phyloP scores from a whole-genome alignment of 2,329 filamentous ascomycete species.

The Fusarium papillatum region DNA sequence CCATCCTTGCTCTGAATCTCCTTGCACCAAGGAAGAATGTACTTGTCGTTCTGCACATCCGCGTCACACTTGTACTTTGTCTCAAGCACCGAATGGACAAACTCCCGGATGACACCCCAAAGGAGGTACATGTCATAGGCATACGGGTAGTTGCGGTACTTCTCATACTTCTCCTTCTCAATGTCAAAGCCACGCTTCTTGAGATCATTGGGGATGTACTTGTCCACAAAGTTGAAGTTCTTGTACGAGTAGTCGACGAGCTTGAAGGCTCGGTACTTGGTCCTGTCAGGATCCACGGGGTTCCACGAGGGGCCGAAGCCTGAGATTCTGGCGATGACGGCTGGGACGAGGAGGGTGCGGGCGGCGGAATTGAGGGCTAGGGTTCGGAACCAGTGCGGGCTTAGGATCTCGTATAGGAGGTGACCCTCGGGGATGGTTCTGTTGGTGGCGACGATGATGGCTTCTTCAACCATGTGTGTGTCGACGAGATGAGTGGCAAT shows the following conservation, averaged over 20 bases:
- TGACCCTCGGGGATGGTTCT: slow-evolving; percentile 22
- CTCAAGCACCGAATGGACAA: slow-evolving; percentile 19
- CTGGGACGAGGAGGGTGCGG: slow-evolving; percentile 10
- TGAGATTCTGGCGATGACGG: slow-evolving; percentile 21
- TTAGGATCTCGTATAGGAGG: slow-evolving; percentile 28
- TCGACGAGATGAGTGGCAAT: slow-evolving; percentile 31
- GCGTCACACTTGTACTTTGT: slow-evolving; percentile 21
- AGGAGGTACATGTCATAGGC: slow-evolving; percentile 17
- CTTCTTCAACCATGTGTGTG: slow-evolving; percentile 33
- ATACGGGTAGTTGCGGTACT: slow-evolving; percentile 35
- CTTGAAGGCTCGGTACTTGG: not conserved
- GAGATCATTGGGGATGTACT: slow-evolving; percentile 36
- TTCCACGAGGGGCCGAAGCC: slow-evolving; percentile 12
- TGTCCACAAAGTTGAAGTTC: slow-evolving; percentile 36
- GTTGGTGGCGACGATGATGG: slow-evolving; percentile 35
- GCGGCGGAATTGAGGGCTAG: slow-evolving; percentile 25
- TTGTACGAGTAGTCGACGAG: slow-evolving; percentile 24
- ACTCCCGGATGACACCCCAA: slow-evolving; percentile 20
- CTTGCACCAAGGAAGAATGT: slow-evolving; percentile 16
- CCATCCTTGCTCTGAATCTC: slow-evolving; percentile 23
- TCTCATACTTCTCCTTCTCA: slow-evolving; percentile 11
- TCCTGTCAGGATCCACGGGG: not conserved
- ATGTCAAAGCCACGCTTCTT: slow-evolving; percentile 35
- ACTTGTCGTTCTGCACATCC: not conserved
- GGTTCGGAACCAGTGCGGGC: slow-evolving; percentile 32